Conservation (phyloP, 2,329 filamentous ascomycete species). For the Epichloe typhina region DNA sequence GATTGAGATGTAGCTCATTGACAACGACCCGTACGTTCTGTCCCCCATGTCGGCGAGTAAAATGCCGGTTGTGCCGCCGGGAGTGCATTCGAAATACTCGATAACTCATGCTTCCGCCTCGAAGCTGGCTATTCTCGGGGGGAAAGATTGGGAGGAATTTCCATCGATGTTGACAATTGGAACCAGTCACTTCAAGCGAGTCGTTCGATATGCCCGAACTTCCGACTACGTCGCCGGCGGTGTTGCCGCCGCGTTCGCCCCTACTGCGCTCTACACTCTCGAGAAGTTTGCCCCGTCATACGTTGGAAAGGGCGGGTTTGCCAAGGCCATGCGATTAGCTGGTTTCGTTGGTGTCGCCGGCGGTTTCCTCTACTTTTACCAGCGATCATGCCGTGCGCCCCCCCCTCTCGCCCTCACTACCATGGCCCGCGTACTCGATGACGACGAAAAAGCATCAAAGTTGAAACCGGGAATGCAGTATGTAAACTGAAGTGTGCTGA, state of each 20-base stretch:
- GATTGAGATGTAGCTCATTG: constrained; percentile 64
- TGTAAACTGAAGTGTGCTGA: background rate
- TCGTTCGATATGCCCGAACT: constrained; percentile 71
- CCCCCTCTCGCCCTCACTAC: background rate
- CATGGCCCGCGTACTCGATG: background rate
- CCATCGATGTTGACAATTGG: constrained; percentile 14
- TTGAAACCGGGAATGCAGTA: background rate
- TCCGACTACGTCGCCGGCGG: constrained; percentile 69
- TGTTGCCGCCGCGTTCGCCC: constrained; percentile 56
- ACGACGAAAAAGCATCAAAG: constrained; percentile 1
- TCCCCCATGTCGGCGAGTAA: background rate
- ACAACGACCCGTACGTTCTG: constrained; percentile 78
- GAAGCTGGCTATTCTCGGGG: background rate
- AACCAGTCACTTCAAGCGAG: constrained; percentile 75
- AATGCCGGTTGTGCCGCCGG: no score
- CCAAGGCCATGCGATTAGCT: constrained; percentile 68
- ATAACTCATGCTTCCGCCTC: background rate
- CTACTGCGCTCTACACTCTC: constrained; percentile 61
- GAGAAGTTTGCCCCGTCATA: constrained; percentile 78
- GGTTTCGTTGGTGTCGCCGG: constrained; percentile 60
- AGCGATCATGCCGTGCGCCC: constrained; percentile 64
- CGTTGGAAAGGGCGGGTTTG: constrained; percentile 70
- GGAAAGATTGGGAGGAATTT: background rate
- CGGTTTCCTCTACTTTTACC: constrained; percentile 76
- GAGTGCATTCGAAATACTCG: no score